Evolutionary conservation across 208 protist genomes (phyloP).

Genomic region (Acanthamoeba royreba): DNA sequence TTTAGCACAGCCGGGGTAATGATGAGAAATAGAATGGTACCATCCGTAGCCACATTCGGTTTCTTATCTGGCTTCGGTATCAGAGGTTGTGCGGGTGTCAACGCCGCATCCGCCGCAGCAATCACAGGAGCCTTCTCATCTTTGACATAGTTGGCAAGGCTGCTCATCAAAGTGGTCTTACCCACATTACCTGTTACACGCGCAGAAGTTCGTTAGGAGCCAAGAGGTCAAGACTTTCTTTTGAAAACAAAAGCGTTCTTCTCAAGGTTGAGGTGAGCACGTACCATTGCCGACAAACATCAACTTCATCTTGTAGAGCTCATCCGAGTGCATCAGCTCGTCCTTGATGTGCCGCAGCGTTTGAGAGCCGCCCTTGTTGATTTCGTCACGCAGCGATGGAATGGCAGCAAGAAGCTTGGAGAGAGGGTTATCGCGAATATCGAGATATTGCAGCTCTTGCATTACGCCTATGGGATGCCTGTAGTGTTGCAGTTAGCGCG

Average conservation of each 20-base stretch:
- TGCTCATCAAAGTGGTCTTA: conserved; percentile 41
- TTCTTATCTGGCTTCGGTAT: not conserved
- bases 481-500: not conserved
- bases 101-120: too few species aligned
- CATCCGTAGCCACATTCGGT: conserved; percentile 28
- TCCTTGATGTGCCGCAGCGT: conserved; percentile 6
- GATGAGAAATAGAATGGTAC: not conserved
- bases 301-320: conserved; percentile 36
- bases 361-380: not conserved
- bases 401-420: not conserved
- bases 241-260: too few species aligned
- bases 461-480: not conserved
- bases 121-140: not conserved
- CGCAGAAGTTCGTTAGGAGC: not conserved
- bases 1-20: not conserved
- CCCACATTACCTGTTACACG: conserved; percentile 36
- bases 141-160: not conserved
- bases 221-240: not conserved
- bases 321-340: not conserved
- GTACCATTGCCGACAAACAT: conserved; percentile 48
- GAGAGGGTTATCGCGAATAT: conserved; percentile 45
- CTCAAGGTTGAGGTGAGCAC: not conserved
- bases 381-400: too few species aligned
- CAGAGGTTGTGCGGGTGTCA: not conserved
- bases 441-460: not conserved